Percentiles rank a stretch among this genome's conserved stretches.
Evolutionary conservation across 305 asterid genomes (phyloP).

Genomic region (Fraxinus greggii): DNA sequence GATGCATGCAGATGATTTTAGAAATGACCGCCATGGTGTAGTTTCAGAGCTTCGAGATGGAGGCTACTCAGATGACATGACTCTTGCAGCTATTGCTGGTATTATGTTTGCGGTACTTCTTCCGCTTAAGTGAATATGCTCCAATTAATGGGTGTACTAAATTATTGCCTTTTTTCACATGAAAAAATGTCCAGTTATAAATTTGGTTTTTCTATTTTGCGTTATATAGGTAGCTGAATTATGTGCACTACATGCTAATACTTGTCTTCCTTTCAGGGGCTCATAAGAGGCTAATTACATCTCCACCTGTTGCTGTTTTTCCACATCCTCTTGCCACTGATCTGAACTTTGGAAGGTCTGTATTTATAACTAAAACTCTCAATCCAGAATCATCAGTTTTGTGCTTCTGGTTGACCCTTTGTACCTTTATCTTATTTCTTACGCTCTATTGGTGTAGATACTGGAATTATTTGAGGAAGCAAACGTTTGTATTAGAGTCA

Average conservation of each 20-base stretch:
- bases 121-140: conserved; percentile 10
- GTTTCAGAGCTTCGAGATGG: conserved; percentile 91
- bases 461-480: conserved; percentile 98
- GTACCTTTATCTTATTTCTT: neutral
- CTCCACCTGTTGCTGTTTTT: conserved; percentile 98
- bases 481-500: conserved; percentile 94
- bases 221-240: neutral
- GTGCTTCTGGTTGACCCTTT: conserved; percentile 21
- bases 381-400: conserved; percentile 15
- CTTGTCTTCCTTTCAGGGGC: conserved; percentile 59
- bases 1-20: conserved; percentile 99
- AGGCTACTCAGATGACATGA: conserved; percentile 99
- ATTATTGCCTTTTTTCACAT: conserved; percentile 2
- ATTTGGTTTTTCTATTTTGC: neutral
- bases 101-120: conserved; percentile 21
- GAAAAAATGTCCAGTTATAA: neutral
- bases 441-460: conserved; percentile 51
- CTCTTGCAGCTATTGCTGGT: conserved; percentile 98
- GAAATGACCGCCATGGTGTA: conserved; percentile 74
- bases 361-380: conserved; percentile 18
- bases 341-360: conserved; percentile 92
- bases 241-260: conserved; percentile 20
- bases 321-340: conserved; percentile 99
- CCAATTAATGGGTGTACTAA: neutral
- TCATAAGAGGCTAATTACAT: conserved; percentile 82